These are phyloP conservation scores for Candida sp. DNA, from an alignment of 1,139 yeast genomes.

Conservation along the genomic window DNA sequence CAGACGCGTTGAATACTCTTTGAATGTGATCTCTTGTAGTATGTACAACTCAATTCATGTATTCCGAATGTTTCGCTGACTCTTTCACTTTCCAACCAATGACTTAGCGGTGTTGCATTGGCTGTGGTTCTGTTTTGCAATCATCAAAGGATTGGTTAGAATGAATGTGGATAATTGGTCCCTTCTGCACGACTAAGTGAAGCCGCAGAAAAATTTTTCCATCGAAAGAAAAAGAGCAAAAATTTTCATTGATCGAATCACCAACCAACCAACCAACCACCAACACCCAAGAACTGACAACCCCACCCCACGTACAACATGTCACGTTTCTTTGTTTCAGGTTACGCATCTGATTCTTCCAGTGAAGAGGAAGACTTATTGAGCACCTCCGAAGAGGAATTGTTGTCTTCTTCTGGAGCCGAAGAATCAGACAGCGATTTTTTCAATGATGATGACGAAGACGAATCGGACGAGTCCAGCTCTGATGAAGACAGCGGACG, in stretches of 20 bases:
- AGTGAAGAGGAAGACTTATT: slow-evolving; percentile 79
- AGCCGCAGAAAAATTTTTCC: neutral
- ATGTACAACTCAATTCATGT: too few species aligned
- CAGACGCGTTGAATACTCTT: too few species aligned
- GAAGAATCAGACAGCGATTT: slow-evolving; percentile 47
- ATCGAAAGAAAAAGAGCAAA: slow-evolving; percentile 4
- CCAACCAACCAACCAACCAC: neutral
- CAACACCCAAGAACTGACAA: neutral
- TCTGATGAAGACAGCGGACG: slow-evolving; percentile 45
- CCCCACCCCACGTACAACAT: slow-evolving; percentile 28
- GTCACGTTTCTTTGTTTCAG: slow-evolving; percentile 81
- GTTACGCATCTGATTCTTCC: slow-evolving; percentile 66
- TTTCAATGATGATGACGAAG: slow-evolving; percentile 34
- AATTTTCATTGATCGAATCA: neutral
- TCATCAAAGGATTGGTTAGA: neutral
- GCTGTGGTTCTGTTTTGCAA: neutral
- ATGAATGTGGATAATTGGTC: neutral
- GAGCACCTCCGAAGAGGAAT: slow-evolving; percentile 73
- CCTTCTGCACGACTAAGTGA: slow-evolving; percentile 1
- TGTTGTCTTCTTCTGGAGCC: slow-evolving; percentile 48
- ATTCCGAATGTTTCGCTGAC: neutral
- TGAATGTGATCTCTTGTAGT: too few species aligned
- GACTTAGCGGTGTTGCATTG: neutral
- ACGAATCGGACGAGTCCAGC: slow-evolving; percentile 46
- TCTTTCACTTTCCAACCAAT: neutral